Evolutionary conservation across 1,139 yeast genomes (phyloP).

Genomic region (Yamadazyma membranifaciens): DNA sequence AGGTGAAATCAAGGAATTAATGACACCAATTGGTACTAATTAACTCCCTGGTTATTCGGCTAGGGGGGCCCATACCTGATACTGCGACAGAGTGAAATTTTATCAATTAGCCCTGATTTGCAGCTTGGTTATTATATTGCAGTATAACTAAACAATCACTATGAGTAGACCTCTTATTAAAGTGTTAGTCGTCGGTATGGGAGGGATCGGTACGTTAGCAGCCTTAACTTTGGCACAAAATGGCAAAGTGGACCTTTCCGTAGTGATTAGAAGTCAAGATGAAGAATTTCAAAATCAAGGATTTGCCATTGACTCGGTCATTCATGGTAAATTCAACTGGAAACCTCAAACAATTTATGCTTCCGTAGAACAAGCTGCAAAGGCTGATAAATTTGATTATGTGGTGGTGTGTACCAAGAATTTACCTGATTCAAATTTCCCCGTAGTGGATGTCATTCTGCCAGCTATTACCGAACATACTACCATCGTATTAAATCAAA

Average conservation of each 20-base stretch:
- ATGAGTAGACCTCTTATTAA: background rate
- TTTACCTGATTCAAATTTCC: conserved; percentile 59
- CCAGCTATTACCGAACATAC: conserved; percentile 54
- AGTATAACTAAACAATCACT: background rate
- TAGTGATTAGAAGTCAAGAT: conserved; percentile 67
- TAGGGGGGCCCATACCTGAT: no score
- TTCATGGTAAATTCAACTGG: conserved; percentile 59
- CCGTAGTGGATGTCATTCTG: conserved; percentile 56
- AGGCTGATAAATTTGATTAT: conserved; percentile 49
- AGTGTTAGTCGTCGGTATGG: conserved; percentile 31
- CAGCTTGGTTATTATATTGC: no score
- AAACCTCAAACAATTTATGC: conserved; percentile 49
- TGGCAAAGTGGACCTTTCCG: conserved; percentile 52
- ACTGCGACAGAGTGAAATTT: no score
- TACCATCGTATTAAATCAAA: conserved; percentile 64
- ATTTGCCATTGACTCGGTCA: conserved; percentile 56
- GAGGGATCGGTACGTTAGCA: conserved; percentile 69
- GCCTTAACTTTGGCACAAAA: conserved; percentile 54
- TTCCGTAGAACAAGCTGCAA: conserved; percentile 45
- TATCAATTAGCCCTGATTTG: no score
- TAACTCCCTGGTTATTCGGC: no score
- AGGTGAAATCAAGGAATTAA: no score
- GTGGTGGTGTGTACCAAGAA: conserved; percentile 70
- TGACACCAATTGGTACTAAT: no score
- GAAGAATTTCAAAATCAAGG: conserved; percentile 52